phyloP scores from a whole-genome alignment of 1,284 basidiomycete species.

The Cystobasidiaceae sp. region DNA sequence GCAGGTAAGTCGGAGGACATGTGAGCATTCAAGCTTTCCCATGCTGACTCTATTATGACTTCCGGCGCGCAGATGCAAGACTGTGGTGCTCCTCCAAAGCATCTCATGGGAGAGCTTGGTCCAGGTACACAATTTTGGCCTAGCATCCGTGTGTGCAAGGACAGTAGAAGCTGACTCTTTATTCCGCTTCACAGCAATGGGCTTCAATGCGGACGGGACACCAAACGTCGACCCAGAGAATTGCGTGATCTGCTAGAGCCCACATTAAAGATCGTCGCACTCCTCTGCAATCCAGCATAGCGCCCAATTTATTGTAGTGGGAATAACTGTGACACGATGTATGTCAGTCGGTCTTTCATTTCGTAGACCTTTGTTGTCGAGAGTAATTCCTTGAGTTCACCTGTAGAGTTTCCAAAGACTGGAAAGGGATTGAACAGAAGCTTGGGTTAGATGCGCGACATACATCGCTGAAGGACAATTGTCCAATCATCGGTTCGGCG shows the following conservation, averaged over 20 bases:
- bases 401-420: too few species aligned
- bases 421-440: too few species aligned
- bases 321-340: too few species aligned
- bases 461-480: too few species aligned
- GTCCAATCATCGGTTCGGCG: too few species aligned
- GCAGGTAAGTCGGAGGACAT: conserved; percentile 55
- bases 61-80: conserved; percentile 63
- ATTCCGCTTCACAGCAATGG: conserved; percentile 32
- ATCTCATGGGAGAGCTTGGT: conserved; percentile 87
- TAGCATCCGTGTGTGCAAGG: not conserved
- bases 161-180: not conserved
- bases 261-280: too few species aligned
- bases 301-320: too few species aligned
- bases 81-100: conserved; percentile 77
- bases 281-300: too few species aligned
- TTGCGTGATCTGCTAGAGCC: conserved; percentile 33
- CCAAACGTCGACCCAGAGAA: conserved; percentile 53
- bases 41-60: not conserved
- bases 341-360: too few species aligned
- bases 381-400: too few species aligned
- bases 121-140: conserved; percentile 52
- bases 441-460: too few species aligned
- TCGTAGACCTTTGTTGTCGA: too few species aligned
- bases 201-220: conserved; percentile 56
- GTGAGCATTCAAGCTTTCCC: not conserved